Base-by-base conservation (phyloP, 495 filamentous ascomycete genomes). In the Astrothelium macrocarpum region DNA sequence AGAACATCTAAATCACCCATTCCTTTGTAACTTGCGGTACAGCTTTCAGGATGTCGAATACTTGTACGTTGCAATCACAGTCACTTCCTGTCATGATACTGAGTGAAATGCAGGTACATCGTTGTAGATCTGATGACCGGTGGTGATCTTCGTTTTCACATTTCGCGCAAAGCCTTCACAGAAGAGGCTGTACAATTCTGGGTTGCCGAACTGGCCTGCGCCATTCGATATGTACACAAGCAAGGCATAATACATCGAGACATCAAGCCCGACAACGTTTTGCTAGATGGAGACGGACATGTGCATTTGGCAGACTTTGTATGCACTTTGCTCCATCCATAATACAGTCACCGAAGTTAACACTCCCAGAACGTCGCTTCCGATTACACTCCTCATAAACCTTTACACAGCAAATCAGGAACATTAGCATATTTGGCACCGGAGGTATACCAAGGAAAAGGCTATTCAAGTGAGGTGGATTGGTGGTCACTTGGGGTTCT, bases 41-140 rank as follows among this genome's bases (percentile, higher is more conserved):
- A 96, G 91, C 79, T 98, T 98, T 73, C 94, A 98, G 77, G 94
- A 98, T 75, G 90, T 97, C 69, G 94, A 98, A 73, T 98, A 98
- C 77, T 87, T 98, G 94, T 98, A 81, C 68, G 90, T 77, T 65
- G 7, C 20, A 4, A 5, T 20, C 7, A 2, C 49, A 42, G 62
- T 32, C 9, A 60, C 29, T 39, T 28, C n/a, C n/a, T 20, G 31
- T 10, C 31, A 3, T 32, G 36, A 29, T 26, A 62, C 62, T 76
- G 63, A 73, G 36, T 26, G 12, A 4, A 34, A 42, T n/a, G 23
- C 73, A 96, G 93, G 79, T 97, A 98, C 75, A 85, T 98, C 68
- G 95, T 98, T 58, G 91, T 97, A 62, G 94, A 98, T 77, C 80
- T 98, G 59, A 98, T 98, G 94, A 98, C 89, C 73, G 94, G 94